Evolutionary conservation across 768 basidiomycete genomes (phyloP), one percentile per base, ranked within the genome.

Genomic region (Mycena albidolilacea): DNA sequence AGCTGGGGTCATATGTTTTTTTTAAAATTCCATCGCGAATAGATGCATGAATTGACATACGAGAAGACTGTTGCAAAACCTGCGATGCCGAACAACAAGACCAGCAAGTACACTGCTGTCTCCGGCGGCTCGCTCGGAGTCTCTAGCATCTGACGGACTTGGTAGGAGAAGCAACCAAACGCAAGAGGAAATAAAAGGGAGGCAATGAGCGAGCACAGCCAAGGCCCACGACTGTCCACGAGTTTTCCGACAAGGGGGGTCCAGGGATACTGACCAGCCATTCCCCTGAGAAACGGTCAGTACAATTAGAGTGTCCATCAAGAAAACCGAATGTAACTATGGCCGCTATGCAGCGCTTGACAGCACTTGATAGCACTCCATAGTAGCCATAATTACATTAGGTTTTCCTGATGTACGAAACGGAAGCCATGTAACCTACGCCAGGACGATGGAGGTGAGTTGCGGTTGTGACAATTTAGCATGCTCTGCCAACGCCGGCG

Each of bases 261-360:
- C 70, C 94, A 85, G 3, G 93, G 93, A 80, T 96, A 95, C 83
- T 95, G 94, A 6, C 93, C 92, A 73, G 91, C 88, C 88, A 96
- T 90, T 3, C 92, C 95, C n/a, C 95, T 95, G 41, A 64, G 44
- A 48, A 66, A 14, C 58, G 64, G 39, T 41, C 39, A 69, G 74
- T 7, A 50, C 48, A 2, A 30, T 38, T 35, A 66, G 30, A 30
- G 3, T 30, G 30, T 23, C 23, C 30, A 30, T 30, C 30, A 30
- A 30, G 30, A 4, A 30, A 30, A 30, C 30, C 3, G 30, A 30
- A 30, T 30, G 30, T 30, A 30, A 30, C 30, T 4, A 30, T 30
- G 30, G 30, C 30, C 30, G 30, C 30, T 30, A 30, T 30, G 30
- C 30, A 23, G 23, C 23, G 23, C 23, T 23, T 23, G 23, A 23